Conservation (phyloP, 176 grass and related monocot genomes). For the Puya raimondii region DNA sequence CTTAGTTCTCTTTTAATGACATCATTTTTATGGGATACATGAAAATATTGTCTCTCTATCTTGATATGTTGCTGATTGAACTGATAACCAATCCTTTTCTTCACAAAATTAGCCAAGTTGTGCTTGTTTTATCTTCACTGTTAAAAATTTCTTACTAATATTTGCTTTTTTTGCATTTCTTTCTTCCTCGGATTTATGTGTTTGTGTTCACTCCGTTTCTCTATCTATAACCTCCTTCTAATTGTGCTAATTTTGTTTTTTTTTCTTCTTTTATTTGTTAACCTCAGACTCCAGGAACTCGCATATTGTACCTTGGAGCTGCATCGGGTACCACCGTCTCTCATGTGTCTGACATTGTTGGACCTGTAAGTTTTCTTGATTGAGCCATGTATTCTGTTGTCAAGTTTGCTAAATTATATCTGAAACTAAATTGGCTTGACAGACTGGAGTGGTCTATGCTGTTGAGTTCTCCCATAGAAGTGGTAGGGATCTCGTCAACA, state of each 20-base stretch:
- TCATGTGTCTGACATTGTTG: conserved; percentile 83
- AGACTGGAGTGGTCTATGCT: conserved; percentile 77
- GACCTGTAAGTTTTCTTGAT: conserved; percentile 36
- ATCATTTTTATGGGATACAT: no score
- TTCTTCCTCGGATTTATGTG: no score
- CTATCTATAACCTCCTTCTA: not conserved
- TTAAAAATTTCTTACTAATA: not conserved
- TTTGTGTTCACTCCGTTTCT: not conserved
- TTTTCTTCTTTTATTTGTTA: no score
- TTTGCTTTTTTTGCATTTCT: no score
- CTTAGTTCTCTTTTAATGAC: no score
- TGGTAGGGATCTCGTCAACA: conserved; percentile 87
- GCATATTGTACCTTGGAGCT: conserved; percentile 80
- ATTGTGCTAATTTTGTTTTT: not conserved
- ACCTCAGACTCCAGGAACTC: conserved; percentile 53
- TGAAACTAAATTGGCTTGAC: not conserved
- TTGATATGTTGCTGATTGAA: no score
- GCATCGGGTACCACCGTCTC: conserved; percentile 80
- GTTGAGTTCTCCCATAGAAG: conserved; percentile 98
- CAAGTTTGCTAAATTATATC: not conserved
- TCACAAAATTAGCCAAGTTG: no score
- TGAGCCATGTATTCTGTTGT: not conserved
- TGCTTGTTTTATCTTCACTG: not conserved
- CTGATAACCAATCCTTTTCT: no score
- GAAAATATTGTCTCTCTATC: no score